Percentiles rank a stretch among this genome's conserved stretches.
Evolutionary conservation across 2,329 filamentous ascomycete genomes (phyloP).

Genomic region (Phialemoniopsis sp.): DNA sequence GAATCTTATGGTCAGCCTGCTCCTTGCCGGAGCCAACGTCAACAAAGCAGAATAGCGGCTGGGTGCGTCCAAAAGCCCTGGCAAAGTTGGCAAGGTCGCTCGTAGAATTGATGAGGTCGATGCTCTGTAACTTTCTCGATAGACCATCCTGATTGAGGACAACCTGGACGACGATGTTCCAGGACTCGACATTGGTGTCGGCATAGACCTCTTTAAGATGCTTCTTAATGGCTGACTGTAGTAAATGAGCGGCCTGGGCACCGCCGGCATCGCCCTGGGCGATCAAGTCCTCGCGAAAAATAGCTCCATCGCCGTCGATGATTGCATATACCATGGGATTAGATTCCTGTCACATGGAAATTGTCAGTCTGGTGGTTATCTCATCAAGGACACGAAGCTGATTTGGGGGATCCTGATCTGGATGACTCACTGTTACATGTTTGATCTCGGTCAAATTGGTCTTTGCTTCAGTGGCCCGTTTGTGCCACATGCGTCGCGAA

Average conservation of each 20-base stretch:
- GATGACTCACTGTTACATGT: conserved; percentile 8
- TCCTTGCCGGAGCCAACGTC: conserved; percentile 29
- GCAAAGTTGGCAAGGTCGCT: conserved; percentile 23
- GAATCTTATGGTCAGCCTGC: conserved; percentile 26
- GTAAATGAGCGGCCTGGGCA: conserved; percentile 21
- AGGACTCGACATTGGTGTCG: conserved; percentile 20
- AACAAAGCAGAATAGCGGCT: conserved; percentile 26
- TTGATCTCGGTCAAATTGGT: conserved; percentile 6
- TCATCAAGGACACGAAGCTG: background rate
- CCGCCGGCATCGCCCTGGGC: conserved; percentile 24
- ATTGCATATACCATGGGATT: conserved; percentile 25
- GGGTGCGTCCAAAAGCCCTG: conserved; percentile 24
- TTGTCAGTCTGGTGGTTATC: background rate
- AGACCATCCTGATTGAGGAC: conserved; percentile 26
- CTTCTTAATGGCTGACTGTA: conserved; percentile 15
- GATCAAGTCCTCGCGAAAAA: conserved; percentile 26
- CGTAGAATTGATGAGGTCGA: conserved; percentile 15
- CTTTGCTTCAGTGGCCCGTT: conserved; percentile 6
- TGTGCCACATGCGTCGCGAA: conserved; percentile 13
- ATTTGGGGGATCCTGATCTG: no score
- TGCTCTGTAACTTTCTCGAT: conserved; percentile 18
- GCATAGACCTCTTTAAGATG: conserved; percentile 16
- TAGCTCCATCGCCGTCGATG: conserved; percentile 28
- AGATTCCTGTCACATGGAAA: conserved; percentile 17
- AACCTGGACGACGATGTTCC: conserved; percentile 25